Percentiles rank a stretch among this genome's conserved stretches.
These are phyloP conservation scores for Coemansia umbellata DNA, from an alignment of 192 early-diverging fungal species.

Conservation along the genomic window DNA sequence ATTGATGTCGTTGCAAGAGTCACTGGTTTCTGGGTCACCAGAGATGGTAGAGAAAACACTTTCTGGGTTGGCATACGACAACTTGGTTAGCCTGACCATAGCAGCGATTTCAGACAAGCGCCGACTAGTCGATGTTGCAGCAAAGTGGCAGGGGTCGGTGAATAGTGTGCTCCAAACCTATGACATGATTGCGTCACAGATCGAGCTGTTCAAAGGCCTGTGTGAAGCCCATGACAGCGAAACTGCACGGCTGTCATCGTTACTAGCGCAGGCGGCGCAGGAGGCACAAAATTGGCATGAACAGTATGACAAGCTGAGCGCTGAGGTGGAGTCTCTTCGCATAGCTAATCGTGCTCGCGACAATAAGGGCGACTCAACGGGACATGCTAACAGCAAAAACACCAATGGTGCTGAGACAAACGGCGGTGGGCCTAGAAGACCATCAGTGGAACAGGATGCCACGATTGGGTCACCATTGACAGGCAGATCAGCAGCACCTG, in stretches of 20 bases:
- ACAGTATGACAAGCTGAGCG: constrained; percentile 8
- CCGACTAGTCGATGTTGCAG: constrained; percentile 1
- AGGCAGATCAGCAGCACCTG: too few relatives aligned
- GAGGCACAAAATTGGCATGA: constrained; percentile 35
- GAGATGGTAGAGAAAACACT: constrained; percentile 28
- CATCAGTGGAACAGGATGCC: too few relatives aligned
- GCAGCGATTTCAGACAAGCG: constrained; percentile 18
- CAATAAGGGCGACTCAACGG: neutral
- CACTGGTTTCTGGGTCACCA: constrained; percentile 4
- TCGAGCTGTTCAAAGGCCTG: constrained; percentile 18
- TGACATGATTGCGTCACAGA: constrained; percentile 18
- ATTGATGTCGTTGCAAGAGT: constrained; percentile 9
- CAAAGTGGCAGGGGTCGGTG: constrained; percentile 15
- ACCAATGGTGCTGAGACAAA: too few relatives aligned
- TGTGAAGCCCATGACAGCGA: constrained; percentile 17
- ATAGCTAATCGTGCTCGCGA: neutral
- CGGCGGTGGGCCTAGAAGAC: too few relatives aligned
- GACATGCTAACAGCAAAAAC: too few relatives aligned
- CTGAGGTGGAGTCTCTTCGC: constrained; percentile 8
- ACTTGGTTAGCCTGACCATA: constrained; percentile 15
- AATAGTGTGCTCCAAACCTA: constrained; percentile 25
- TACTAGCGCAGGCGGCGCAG: constrained; percentile 30
- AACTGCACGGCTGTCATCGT: constrained; percentile 14
- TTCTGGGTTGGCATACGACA: constrained; percentile 11
- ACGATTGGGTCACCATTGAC: too few relatives aligned